phyloP scores from a whole-genome alignment of 176 grass and related monocot genomes.

The Oryza officinalis region DNA sequence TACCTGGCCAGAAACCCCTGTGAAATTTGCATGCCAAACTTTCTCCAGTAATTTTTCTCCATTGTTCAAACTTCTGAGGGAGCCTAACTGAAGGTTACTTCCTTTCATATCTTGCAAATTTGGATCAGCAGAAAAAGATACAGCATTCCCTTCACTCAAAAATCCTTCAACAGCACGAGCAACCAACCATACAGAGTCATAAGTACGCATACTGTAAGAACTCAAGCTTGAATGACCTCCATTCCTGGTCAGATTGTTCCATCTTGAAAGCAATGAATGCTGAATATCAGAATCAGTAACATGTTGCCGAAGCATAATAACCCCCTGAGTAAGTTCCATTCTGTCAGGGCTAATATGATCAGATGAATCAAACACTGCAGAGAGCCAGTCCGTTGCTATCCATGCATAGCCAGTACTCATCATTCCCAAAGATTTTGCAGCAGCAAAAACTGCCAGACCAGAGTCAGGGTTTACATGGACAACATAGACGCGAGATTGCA shows the following conservation, averaged over 20 bases:
- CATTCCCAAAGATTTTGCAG: slow-evolving; percentile 77
- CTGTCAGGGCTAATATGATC: slow-evolving; percentile 37
- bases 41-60: slow-evolving; percentile 71
- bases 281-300: slow-evolving; percentile 50
- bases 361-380: slow-evolving; percentile 57
- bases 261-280: slow-evolving; percentile 49
- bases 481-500: slow-evolving; percentile 76
- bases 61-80: slow-evolving; percentile 56
- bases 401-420: slow-evolving; percentile 79
- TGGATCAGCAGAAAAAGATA: slow-evolving; percentile 70
- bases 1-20: slow-evolving; percentile 68
- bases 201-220: slow-evolving; percentile 68
- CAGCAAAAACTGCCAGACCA: slow-evolving; percentile 62
- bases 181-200: slow-evolving; percentile 88
- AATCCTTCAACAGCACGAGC: slow-evolving; percentile 81
- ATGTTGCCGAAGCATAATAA: slow-evolving; percentile 77
- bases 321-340: slow-evolving; percentile 64
- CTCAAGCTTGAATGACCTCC: slow-evolving; percentile 37
- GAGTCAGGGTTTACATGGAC: slow-evolving; percentile 91
- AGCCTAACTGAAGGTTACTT: slow-evolving; percentile 58
- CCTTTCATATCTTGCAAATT: slow-evolving; percentile 48
- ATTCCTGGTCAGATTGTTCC: slow-evolving; percentile 48
- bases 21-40: slow-evolving; percentile 64
- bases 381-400: slow-evolving; percentile 96
- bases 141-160: slow-evolving; percentile 53